Conservation (phyloP, 352 stramenopile species). For the Stramenopiles sp. region DNA sequence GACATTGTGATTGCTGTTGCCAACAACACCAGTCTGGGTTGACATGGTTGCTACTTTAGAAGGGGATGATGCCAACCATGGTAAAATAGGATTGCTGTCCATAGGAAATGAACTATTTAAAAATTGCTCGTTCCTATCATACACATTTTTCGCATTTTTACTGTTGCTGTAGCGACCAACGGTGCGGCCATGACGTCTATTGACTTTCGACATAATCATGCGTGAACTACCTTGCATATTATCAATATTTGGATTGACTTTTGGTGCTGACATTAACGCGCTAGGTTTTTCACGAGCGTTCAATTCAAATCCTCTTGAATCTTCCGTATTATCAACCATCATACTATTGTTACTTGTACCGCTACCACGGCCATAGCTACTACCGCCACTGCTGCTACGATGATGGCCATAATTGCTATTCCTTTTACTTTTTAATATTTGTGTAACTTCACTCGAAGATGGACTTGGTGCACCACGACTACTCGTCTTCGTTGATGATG, state of each 20-base stretch:
- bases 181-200: background rate
- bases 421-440: background rate
- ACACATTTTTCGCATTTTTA: background rate
- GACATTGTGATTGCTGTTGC: background rate
- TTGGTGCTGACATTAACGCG: background rate
- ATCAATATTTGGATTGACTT: conserved; percentile 7
- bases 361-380: background rate
- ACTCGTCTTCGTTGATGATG: background rate
- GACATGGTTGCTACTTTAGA: background rate
- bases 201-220: conserved; percentile 4
- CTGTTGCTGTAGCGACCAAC: background rate
- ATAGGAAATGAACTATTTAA: background rate
- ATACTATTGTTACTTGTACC: background rate
- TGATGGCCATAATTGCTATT: background rate
- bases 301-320: background rate
- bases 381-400: background rate
- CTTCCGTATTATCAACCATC: background rate
- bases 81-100: background rate
- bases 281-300: conserved; percentile 1
- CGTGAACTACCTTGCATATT: background rate
- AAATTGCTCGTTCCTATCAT: background rate
- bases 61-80: background rate
- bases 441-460: background rate
- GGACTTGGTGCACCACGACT: background rate
- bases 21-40: background rate